phyloP scores from a whole-genome alignment of 306 rosid species.

The Psophocarpus tetragonolobus region DNA sequence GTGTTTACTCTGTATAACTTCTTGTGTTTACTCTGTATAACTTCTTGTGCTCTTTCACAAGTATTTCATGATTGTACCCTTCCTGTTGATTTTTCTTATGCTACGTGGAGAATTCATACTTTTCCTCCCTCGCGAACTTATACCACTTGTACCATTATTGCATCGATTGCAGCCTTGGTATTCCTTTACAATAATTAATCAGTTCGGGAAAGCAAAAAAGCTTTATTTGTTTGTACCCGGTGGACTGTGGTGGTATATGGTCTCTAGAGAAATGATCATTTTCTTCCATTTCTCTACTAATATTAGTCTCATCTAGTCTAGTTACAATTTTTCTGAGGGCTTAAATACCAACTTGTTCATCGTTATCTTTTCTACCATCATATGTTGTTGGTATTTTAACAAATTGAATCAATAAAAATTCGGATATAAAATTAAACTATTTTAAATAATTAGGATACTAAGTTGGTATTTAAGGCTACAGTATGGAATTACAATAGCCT shows the following conservation, averaged over 20 bases:
- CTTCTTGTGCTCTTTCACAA: not conserved
- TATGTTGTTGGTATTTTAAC: too few species aligned
- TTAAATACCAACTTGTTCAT: too few species aligned
- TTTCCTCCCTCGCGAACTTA: too few species aligned
- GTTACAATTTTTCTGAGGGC: too few species aligned
- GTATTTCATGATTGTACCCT: not conserved
- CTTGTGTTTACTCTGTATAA: not conserved
- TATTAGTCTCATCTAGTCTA: too few species aligned
- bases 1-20: slow-evolving; percentile 2
- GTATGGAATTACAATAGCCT: not conserved
- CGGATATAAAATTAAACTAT: too few species aligned
- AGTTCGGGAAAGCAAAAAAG: not conserved
- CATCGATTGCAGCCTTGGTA: too few species aligned
- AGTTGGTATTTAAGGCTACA: not conserved
- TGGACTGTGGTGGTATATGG: not conserved
- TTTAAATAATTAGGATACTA: too few species aligned
- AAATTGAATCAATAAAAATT: too few species aligned
- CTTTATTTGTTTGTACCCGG: not conserved
- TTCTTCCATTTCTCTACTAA: not conserved
- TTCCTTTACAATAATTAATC: too few species aligned
- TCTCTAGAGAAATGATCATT: not conserved
- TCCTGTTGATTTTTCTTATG: not conserved
- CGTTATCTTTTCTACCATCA: too few species aligned
- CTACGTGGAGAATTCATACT: not conserved
- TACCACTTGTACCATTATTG: too few species aligned